A percentile compares a stretch with the other conserved stretches of the same genome.
These are phyloP conservation scores for Leccinum rimulosum DNA, from an alignment of 768 basidiomycete species.

Conservation along the genomic window DNA sequence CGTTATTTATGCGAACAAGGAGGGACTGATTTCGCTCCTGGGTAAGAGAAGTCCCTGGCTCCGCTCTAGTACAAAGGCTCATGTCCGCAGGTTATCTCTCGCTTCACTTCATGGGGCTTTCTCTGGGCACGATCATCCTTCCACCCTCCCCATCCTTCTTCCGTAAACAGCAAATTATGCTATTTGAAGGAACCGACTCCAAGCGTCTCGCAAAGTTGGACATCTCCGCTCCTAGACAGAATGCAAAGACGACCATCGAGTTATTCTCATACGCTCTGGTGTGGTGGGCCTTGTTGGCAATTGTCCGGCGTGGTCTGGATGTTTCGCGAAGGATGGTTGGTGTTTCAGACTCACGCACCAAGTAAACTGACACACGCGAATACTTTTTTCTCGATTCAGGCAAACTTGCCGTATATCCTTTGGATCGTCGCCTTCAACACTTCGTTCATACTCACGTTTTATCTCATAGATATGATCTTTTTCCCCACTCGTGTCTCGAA, in stretches of 20 bases:
- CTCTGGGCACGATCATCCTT: constrained; percentile 75
- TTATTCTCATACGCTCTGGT: constrained; percentile 71
- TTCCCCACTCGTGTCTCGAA: constrained; percentile 45
- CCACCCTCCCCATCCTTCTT: constrained; percentile 77
- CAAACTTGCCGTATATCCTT: constrained; percentile 83
- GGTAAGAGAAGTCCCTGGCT: constrained; percentile 40
- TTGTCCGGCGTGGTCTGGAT: constrained; percentile 31
- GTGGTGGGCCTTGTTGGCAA: constrained; percentile 70
- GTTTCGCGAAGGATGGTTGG: constrained; percentile 66
- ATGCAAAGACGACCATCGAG: constrained; percentile 73
- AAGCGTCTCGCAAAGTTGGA: constrained; percentile 9
- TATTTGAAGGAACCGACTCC: constrained; percentile 7
- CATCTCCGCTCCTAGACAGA: constrained; percentile 46
- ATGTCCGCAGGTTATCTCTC: constrained; percentile 73
- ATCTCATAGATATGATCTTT: constrained; percentile 71
- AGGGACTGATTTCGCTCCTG: constrained; percentile 79
- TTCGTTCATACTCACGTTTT: constrained; percentile 77
- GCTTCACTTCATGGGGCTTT: constrained; percentile 83
- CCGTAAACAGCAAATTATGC: constrained; percentile 43
- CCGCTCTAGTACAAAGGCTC: background rate
- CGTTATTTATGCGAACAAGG: constrained; percentile 82
- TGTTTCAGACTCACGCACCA: constrained; percentile 9
- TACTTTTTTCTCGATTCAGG: constrained; percentile 43
- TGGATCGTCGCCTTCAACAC: constrained; percentile 92
- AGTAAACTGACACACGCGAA: background rate